phyloP scores from a whole-genome alignment of 495 filamentous ascomycete species.

The Trypethelium eluteriae region DNA sequence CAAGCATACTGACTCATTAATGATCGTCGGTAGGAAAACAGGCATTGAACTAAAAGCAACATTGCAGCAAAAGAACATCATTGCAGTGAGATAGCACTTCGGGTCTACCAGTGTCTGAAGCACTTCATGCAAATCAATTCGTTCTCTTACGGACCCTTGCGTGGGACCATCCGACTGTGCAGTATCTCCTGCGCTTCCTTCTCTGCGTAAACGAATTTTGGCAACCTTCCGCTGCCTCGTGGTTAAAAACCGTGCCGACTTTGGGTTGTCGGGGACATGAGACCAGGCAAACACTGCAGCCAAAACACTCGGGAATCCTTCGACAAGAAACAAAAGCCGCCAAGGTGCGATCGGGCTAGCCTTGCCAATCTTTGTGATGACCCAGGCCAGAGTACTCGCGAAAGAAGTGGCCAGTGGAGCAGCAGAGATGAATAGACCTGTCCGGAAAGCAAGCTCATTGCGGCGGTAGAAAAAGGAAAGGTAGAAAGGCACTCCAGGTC shows the following conservation, averaged over 20 bases:
- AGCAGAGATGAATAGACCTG: slow-evolving; percentile 55
- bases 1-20: slow-evolving; percentile 18
- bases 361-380: slow-evolving; percentile 43
- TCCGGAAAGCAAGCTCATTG: slow-evolving; percentile 54
- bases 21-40: slow-evolving; percentile 37
- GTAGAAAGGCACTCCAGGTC: slow-evolving; percentile 56
- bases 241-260: slow-evolving; percentile 44
- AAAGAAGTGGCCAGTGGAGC: slow-evolving; percentile 61
- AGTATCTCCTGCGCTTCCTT: slow-evolving; percentile 24
- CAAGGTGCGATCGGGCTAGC: slow-evolving; percentile 49
- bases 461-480: slow-evolving; percentile 55
- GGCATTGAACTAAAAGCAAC: slow-evolving; percentile 36
- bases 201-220: slow-evolving; percentile 42
- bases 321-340: slow-evolving; percentile 53
- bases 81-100: slow-evolving; percentile 60
- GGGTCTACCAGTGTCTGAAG: slow-evolving; percentile 51
- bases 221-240: slow-evolving; percentile 43
- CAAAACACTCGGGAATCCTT: slow-evolving; percentile 55
- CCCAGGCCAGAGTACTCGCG: slow-evolving; percentile 56
- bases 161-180: neutral
- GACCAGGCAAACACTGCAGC: slow-evolving; percentile 49
- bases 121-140: slow-evolving; percentile 47
- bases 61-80: slow-evolving; percentile 40
- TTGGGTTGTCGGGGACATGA: slow-evolving; percentile 49
- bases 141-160: slow-evolving; percentile 18